Evolutionary conservation across 2,329 filamentous ascomycete species (phyloP).

Genomic region (Akanthomyces muscarius): DNA sequence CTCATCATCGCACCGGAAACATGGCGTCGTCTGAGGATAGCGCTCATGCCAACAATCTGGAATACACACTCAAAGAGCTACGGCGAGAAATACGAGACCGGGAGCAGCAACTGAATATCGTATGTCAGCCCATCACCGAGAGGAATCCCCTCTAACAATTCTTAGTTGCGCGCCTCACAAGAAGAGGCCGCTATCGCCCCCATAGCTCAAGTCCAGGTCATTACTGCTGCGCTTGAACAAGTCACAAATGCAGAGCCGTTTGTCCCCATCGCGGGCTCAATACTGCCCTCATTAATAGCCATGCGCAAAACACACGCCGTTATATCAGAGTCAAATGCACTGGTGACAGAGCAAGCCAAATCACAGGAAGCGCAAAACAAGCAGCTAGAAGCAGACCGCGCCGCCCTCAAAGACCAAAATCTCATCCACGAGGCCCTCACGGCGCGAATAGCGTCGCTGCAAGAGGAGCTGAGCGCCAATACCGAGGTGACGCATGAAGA

Average conservation of each 20-base stretch:
- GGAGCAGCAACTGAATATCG: slow-evolving; percentile 46
- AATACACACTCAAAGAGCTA: slow-evolving; percentile 65
- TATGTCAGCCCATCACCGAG: slow-evolving; percentile 23
- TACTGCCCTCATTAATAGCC: slow-evolving; percentile 68
- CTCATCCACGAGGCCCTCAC: slow-evolving; percentile 51
- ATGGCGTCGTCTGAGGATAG: slow-evolving; percentile 25
- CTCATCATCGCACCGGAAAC: background rate
- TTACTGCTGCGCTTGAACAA: slow-evolving; percentile 63
- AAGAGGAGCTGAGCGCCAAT: slow-evolving; percentile 51
- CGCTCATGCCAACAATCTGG: slow-evolving; percentile 47
- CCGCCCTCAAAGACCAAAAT: slow-evolving; percentile 51
- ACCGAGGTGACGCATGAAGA: slow-evolving; percentile 58
- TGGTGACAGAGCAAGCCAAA: slow-evolving; percentile 45
- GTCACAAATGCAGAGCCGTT: slow-evolving; percentile 59
- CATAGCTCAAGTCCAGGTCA: slow-evolving; percentile 35
- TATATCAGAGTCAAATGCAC: slow-evolving; percentile 59
- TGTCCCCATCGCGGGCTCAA: slow-evolving; percentile 62
- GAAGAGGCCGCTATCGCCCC: slow-evolving; percentile 24
- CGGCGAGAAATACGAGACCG: slow-evolving; percentile 54
- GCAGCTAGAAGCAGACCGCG: slow-evolving; percentile 48
- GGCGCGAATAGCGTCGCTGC: slow-evolving; percentile 56
- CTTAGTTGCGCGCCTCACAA: slow-evolving; percentile 9
- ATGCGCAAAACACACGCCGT: slow-evolving; percentile 63
- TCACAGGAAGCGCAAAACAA: slow-evolving; percentile 41
- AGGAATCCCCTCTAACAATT: background rate